Evolutionary conservation across 176 grass and related monocot genomes (phyloP), one percentile per base, ranked within the genome.

Genomic region (Musa acuminata): DNA sequence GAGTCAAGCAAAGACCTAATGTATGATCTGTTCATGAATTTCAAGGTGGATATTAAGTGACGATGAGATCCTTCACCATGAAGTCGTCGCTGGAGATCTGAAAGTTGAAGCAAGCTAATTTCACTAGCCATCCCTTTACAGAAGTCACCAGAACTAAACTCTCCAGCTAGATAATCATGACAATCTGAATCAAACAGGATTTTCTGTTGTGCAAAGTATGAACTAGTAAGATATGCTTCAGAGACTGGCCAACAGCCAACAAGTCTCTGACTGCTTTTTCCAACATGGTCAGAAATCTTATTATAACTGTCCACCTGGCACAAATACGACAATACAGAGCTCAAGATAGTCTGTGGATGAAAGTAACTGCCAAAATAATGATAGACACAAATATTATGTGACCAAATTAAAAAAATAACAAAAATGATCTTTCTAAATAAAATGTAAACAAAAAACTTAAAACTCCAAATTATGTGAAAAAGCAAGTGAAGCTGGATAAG

Each of bases 61-160:
- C 90, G 88, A 77, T 98, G 94, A 78, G 88, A 98, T 64, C 95
- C 95, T 89, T 93, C 90, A 59, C 90, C 88, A 24, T 78, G 73
- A 55, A 98, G 81, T 54, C 81, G 50, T n/a, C 82, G 75, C 2
- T 75, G 69, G 54, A 91, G 51, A 9, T 80, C 75, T 26, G 80
- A 69, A 80, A 89, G 58, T 19, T 3, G 1, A 72, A 84, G 76
- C 26, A 77, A 53, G 67, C 67, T 77, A 16, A 70, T 25, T 72
- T 82, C 62, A 74, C 49, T 62, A 67, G 60, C 52, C 11, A 80
- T 51, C 52, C 52, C 71, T 59, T 87, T 75, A 66, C 95, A 96
- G 26, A 80, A 68, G 11, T 72, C 76, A 49, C 13, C 19, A 20
- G 83, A 74, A 53, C 78, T 58, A 81, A 76, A 8, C 57, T 74